A percentile compares a stretch with the other conserved stretches of the same genome.
Conservation (phyloP, 2,329 filamentous ascomycete species). For the Trichoderma brevicompactum region DNA sequence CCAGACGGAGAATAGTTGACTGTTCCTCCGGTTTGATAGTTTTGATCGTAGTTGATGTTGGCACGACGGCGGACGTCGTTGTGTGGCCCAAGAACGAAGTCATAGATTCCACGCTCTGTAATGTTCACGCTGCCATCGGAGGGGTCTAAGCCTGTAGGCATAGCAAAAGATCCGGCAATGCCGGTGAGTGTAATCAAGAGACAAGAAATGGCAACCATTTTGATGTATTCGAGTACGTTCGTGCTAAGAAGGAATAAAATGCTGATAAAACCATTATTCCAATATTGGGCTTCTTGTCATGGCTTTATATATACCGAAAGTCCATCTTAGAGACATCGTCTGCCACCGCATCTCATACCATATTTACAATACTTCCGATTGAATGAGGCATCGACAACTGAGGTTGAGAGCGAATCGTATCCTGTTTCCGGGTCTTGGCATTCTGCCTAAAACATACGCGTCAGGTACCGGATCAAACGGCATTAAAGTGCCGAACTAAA, state of each 20-base stretch:
- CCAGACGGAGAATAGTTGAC: constrained; percentile 30
- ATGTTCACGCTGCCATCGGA: constrained; percentile 6
- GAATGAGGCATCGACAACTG: not conserved
- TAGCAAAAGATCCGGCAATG: constrained; percentile 2
- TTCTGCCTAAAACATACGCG: constrained; percentile 14
- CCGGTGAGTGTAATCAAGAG: not conserved
- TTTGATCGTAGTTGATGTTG: constrained; percentile 32
- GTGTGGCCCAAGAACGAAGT: constrained; percentile 20
- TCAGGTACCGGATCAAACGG: constrained; percentile 20
- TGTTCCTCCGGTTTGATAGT: constrained; percentile 31
- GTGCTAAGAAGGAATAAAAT: not conserved
- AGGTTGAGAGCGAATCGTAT: constrained; percentile 6
- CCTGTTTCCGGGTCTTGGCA: constrained; percentile 1
- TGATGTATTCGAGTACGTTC: not conserved
- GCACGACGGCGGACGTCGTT: constrained; percentile 19
- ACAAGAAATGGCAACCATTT: constrained; percentile 14
- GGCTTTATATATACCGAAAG: constrained; percentile 13
- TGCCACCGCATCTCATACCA: not conserved
- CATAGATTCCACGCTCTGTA: constrained; percentile 18
- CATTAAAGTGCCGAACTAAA: constrained; percentile 12
- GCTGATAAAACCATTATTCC: not conserved
- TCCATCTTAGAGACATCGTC: not conserved
- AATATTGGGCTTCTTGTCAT: not conserved
- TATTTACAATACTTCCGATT: not conserved
- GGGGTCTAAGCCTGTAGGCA: constrained; percentile 4